A percentile compares a stretch with the other conserved stretches of the same genome.
phyloP scores from a whole-genome alignment of 2,329 filamentous ascomycete species.

The Colletotrichum siamense region DNA sequence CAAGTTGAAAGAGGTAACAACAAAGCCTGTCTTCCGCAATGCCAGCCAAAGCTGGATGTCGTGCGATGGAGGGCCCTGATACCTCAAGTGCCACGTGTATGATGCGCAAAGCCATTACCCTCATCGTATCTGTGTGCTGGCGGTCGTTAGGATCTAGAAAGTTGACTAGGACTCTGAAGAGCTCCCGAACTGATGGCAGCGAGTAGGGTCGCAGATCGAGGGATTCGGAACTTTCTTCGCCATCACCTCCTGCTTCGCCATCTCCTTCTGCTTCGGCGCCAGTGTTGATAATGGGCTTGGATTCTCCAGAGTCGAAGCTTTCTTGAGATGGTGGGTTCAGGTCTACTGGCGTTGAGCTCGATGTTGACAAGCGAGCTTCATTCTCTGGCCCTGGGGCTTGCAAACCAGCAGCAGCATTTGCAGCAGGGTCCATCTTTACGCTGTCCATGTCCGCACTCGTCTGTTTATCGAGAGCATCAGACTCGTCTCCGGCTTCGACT shows the following conservation, averaged over 20 bases:
- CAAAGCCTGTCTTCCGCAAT: constrained; percentile 94
- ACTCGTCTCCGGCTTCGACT: constrained; percentile 72
- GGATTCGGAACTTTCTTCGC: constrained; percentile 48
- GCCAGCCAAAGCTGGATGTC: constrained; percentile 84
- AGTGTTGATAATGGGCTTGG: background rate
- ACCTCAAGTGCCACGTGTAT: constrained; percentile 98
- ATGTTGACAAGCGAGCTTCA: constrained; percentile 6
- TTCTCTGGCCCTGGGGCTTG: background rate
- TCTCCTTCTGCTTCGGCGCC: constrained; percentile 21
- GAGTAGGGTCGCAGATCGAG: constrained; percentile 85
- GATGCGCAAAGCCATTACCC: constrained; percentile 95
- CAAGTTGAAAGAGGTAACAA: constrained; percentile 92
- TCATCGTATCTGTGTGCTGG: constrained; percentile 92
- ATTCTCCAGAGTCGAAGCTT: constrained; percentile 3
- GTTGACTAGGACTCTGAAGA: constrained; percentile 93
- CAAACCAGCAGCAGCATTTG: background rate
- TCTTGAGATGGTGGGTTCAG: background rate
- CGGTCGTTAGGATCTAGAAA: constrained; percentile 92
- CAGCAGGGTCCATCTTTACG: constrained; percentile 74
- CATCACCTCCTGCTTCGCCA: constrained; percentile 23
- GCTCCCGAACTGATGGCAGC: constrained; percentile 89
- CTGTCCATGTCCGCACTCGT: constrained; percentile 73
- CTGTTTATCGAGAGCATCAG: constrained; percentile 69
- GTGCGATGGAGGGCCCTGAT: constrained; percentile 91
- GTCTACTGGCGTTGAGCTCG: constrained; percentile 5